Evolutionary conservation across 208 protist species (phyloP).

Genomic region (Leishmania major): DNA sequence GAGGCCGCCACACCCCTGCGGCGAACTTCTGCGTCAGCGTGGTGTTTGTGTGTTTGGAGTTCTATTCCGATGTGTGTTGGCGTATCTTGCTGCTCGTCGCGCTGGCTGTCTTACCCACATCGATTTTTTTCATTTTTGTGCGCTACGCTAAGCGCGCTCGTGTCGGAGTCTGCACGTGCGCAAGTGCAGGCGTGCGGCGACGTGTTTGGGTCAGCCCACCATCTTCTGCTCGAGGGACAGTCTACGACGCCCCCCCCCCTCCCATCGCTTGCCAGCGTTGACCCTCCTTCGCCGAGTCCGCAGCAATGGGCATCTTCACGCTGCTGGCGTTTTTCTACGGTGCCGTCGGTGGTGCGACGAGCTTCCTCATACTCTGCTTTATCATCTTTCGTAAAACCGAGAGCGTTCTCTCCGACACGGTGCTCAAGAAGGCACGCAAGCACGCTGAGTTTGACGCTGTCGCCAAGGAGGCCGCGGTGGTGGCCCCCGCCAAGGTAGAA

Average conservation of each 20-base stretch:
- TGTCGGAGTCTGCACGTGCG: not conserved
- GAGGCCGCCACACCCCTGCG: not conserved
- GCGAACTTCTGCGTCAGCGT: too few relatives aligned
- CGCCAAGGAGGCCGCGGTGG: slow-evolving; percentile 37
- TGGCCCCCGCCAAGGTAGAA: slow-evolving; percentile 60
- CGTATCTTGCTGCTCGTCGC: not conserved
- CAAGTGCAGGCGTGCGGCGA: not conserved
- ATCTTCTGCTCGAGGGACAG: not conserved
- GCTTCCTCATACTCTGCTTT: slow-evolving; percentile 51
- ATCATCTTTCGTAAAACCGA: slow-evolving; percentile 54
- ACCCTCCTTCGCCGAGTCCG: not conserved
- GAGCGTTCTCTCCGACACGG: slow-evolving; percentile 22
- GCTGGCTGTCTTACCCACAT: not conserved
- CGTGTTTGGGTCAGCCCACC: not conserved
- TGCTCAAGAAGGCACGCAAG: slow-evolving; percentile 55
- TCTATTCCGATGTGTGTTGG: not conserved
- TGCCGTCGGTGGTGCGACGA: slow-evolving; percentile 40
- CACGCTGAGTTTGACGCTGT: slow-evolving; percentile 44
- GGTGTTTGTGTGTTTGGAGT: too few relatives aligned
- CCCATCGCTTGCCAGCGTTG: not conserved
- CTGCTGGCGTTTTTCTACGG: slow-evolving; percentile 55
- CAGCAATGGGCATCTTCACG: slow-evolving; percentile 13
- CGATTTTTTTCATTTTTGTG: not conserved
- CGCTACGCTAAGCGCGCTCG: not conserved
- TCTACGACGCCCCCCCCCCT: not conserved